Base-by-base conservation (phyloP, 495 filamentous ascomycete genomes). In the Elasticomyces elasticus region DNA sequence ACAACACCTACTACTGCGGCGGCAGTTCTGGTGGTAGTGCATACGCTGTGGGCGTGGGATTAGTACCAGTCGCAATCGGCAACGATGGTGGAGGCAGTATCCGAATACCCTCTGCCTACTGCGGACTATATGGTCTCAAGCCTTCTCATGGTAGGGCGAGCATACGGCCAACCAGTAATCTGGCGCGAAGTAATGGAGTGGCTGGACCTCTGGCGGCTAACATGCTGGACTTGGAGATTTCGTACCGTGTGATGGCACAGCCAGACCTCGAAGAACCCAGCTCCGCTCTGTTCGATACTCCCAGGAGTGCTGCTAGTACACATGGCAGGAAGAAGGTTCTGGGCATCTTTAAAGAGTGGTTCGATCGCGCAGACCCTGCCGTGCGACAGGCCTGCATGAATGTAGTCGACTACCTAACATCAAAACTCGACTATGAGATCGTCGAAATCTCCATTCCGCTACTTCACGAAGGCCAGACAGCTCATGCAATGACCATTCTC, bases 81-180 rank as follows among this genome's bases (percentile, higher is more conserved):
- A 83, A 84, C 1, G 91, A 97, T 65, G 87, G 87, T 9, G 90
- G 91, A 22, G 91, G 91, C 46, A 87, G 82, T 51, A 82, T 95
- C 51, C 79, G 91, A 10, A 79, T 95, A 48, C 91, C 91, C 0
- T 71, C 86, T 0, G 77, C 80, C 23, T 94, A 85, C 69, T 94
- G 88, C 65, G 91, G 91, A 30, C 70, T 88, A 17, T 96, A 85
- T 71, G 91, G 91, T 13, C 77, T 97, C 30, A 96, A 97, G 64
- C 79, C 89, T 0, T 84, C 79, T 4, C 83, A 94, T 59, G 77
- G 83, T 60, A 80, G 91, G n/a, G 73, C 87, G 13, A 86, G 83
- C 30, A 72, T 69, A 28, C 66, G 68, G 0, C 87, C 86, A 0
- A 78, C 82, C 0, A 67, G 73, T 11, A 76, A 76, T 55, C 76